Evolutionary conservation across 176 grass and related monocot species (phyloP).

Genomic region (Panicum miliaceum): DNA sequence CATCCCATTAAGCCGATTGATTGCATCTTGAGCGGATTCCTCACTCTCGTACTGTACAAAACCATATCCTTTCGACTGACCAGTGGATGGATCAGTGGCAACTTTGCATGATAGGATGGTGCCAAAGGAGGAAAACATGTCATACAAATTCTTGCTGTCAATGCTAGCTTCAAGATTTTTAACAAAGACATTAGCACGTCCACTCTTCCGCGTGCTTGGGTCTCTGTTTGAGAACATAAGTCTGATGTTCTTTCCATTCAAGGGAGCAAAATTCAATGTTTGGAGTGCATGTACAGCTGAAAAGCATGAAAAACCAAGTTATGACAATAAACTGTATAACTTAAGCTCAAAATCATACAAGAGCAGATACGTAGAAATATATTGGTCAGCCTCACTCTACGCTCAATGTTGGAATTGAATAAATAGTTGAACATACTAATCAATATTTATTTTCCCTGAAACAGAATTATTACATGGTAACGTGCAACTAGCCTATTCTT

Average conservation of each 20-base stretch:
- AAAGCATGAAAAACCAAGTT: constrained; percentile 10
- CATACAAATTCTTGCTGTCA: constrained; percentile 44
- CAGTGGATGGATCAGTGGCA: constrained; percentile 29
- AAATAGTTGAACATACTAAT: background rate
- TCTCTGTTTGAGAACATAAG: constrained; percentile 62
- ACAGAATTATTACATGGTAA: background rate
- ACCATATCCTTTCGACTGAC: constrained; percentile 50
- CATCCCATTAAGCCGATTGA: constrained; percentile 51
- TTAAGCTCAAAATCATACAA: background rate
- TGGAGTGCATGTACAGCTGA: constrained; percentile 50
- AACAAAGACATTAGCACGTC: constrained; percentile 52
- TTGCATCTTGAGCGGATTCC: constrained; percentile 46
- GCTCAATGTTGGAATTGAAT: background rate
- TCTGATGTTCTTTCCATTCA: constrained; percentile 46
- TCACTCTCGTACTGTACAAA: constrained; percentile 57
- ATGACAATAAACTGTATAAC: background rate
- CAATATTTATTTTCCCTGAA: background rate
- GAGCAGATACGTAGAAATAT: background rate
- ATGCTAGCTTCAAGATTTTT: constrained; percentile 56
- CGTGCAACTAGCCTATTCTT: background rate
- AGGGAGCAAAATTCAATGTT: constrained; percentile 44
- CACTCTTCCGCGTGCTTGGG: constrained; percentile 44
- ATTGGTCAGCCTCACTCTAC: background rate
- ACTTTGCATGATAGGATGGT: constrained; percentile 60
- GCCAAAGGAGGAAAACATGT: constrained; percentile 45